Conservation (phyloP, 2,329 filamentous ascomycete genomes). For the Ophiosphaerella herpotricha region DNA sequence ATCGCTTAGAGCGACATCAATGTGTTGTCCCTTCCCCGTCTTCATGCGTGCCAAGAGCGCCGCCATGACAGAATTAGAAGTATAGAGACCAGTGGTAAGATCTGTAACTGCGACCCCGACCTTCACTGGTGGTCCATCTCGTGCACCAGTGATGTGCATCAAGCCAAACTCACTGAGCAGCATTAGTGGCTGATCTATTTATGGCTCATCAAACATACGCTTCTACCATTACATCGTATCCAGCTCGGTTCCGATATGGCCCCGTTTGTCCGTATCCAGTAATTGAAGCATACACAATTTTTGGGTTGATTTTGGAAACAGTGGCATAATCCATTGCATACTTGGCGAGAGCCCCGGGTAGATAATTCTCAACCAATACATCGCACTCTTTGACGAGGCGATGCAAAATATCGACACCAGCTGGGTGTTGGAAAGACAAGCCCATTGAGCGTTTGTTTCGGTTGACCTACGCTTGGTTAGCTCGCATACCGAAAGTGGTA, state of each 20-base stretch:
- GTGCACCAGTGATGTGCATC: slow-evolving; percentile 95
- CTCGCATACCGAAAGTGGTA: background rate
- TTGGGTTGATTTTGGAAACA: slow-evolving; percentile 78
- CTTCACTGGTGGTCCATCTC: slow-evolving; percentile 91
- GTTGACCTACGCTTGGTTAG: slow-evolving; percentile 68
- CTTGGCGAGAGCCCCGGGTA: slow-evolving; percentile 86
- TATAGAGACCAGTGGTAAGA: slow-evolving; percentile 92
- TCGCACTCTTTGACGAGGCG: slow-evolving; percentile 83
- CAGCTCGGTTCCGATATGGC: slow-evolving; percentile 82
- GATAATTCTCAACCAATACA: slow-evolving; percentile 94
- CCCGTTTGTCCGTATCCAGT: slow-evolving; percentile 97
- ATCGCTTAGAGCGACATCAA: slow-evolving; percentile 89
- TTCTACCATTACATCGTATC: slow-evolving; percentile 99
- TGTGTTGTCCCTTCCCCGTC: slow-evolving; percentile 84
- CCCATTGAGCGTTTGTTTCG: slow-evolving; percentile 96
- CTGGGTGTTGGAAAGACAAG: slow-evolving; percentile 84
- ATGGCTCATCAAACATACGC: slow-evolving; percentile 55
- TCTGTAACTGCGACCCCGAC: slow-evolving; percentile 97
- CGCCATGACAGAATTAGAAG: slow-evolving; percentile 93
- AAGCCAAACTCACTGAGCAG: slow-evolving; percentile 75
- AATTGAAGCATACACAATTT: slow-evolving; percentile 91
- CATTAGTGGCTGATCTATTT: slow-evolving; percentile 14
- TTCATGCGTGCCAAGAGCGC: slow-evolving; percentile 76
- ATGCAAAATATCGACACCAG: slow-evolving; percentile 85
- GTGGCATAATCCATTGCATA: slow-evolving; percentile 89